Conservation (phyloP, 2,329 filamentous ascomycete genomes). For the Calonectria pauciramosa region DNA sequence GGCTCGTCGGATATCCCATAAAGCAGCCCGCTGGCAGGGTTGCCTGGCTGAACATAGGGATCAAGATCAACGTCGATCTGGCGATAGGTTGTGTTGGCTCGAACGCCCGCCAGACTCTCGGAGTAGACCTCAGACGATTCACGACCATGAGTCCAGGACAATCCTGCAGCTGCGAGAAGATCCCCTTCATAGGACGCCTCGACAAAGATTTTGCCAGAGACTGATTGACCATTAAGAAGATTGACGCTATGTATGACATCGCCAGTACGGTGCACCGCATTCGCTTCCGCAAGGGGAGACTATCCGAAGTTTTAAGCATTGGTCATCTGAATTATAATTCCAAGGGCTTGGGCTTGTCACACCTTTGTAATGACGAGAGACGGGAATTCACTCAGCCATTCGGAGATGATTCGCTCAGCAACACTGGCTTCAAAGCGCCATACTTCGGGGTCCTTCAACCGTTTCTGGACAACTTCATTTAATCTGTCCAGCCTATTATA, state of each 20-base stretch:
- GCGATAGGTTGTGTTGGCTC: not conserved
- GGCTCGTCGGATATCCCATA: slow-evolving; percentile 4
- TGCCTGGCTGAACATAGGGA: not conserved
- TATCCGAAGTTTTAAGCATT: not conserved
- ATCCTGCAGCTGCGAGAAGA: not conserved
- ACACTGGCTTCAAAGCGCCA: not conserved
- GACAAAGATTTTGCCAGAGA: not conserved
- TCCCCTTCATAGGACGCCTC: slow-evolving; percentile 8
- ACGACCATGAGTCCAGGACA: not conserved
- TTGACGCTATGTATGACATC: not conserved
- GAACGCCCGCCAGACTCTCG: not conserved
- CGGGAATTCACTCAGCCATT: not conserved
- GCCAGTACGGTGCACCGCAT: not conserved
- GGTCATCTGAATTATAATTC: too few species aligned
- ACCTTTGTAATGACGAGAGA: not conserved
- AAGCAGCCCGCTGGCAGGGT: not conserved
- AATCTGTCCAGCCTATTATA: not conserved
- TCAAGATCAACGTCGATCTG: slow-evolving; percentile 7
- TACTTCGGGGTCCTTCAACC: not conserved
- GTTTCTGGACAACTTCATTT: not conserved
- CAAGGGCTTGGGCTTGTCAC: not conserved
- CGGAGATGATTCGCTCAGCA: not conserved
- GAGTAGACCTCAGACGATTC: not conserved
- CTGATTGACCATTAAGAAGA: not conserved
- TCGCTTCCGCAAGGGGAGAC: not conserved